These are phyloP conservation scores for Penicillium herquei DNA, from an alignment of 495 filamentous ascomycete species.

Conservation along the genomic window DNA sequence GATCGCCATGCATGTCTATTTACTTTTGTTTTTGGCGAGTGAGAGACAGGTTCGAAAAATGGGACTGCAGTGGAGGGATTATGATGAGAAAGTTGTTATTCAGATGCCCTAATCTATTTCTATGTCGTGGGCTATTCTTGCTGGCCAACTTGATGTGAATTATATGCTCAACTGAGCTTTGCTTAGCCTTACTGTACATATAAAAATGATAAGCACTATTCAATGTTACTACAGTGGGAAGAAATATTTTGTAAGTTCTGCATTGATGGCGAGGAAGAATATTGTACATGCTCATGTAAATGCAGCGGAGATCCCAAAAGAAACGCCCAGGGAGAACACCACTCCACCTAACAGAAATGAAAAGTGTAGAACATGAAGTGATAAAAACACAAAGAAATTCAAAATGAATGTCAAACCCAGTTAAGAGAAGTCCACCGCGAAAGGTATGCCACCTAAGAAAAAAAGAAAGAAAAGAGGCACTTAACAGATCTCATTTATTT, in stretches of 20 bases:
- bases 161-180: too few relatives aligned
- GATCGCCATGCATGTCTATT: constrained; percentile 59
- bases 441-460: not conserved
- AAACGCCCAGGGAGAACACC: not conserved
- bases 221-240: too few relatives aligned
- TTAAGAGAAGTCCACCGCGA: not conserved
- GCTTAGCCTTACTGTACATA: too few relatives aligned
- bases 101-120: constrained; percentile 31
- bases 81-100: constrained; percentile 48
- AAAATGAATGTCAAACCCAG: not conserved
- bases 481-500: constrained; percentile 1
- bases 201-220: too few relatives aligned
- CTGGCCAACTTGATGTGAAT: too few relatives aligned
- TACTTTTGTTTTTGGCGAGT: constrained; percentile 64
- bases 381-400: not conserved
- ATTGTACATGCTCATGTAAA: constrained; percentile 22
- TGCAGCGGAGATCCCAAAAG: not conserved
- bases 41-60: constrained; percentile 52
- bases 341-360: not conserved
- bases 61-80: constrained; percentile 59
- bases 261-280: constrained; percentile 7
- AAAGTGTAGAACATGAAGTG: not conserved
- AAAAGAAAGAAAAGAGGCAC: not conserved
- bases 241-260: not conserved
- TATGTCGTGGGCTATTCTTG: too few relatives aligned